These are phyloP conservation scores for Capsaspora owczarzaki DNA, from an alignment of 78 protist genomes.

Conservation along the genomic window DNA sequence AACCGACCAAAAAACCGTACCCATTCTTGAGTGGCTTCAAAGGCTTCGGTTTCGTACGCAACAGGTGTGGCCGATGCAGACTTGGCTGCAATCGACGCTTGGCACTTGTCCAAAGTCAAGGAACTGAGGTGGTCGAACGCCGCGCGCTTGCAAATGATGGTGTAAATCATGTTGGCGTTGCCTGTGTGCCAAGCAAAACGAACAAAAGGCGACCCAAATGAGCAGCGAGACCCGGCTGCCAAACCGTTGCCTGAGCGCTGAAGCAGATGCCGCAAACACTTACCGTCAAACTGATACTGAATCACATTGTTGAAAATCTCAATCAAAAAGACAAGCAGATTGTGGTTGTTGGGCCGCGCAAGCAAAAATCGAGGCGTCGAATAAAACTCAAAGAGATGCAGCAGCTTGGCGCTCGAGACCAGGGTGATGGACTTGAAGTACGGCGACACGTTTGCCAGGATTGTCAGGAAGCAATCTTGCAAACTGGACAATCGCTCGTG, in stretches of 20 bases:
- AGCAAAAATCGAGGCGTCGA: background rate
- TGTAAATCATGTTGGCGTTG: background rate
- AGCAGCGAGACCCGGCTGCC: background rate
- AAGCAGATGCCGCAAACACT: too few species aligned
- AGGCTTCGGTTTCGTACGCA: too few species aligned
- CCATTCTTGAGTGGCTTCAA: too few species aligned
- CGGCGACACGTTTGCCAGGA: constrained; percentile 41
- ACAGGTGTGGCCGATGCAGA: too few species aligned
- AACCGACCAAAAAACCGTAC: too few species aligned
- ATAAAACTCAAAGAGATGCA: constrained; percentile 18
- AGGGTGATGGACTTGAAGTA: constrained; percentile 22
- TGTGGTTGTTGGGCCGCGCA: background rate
- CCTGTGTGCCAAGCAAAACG: background rate
- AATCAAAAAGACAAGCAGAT: constrained; percentile 4
- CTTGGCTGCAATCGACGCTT: too few species aligned
- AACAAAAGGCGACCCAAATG: background rate
- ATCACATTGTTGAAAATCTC: constrained; percentile 31
- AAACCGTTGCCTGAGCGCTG: too few species aligned
- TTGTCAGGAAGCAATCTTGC: constrained; percentile 20
- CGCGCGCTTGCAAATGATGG: background rate
- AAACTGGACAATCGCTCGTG: background rate
- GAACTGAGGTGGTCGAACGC: background rate
- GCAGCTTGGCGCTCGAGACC: constrained; percentile 22
- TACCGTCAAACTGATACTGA: constrained; percentile 58
- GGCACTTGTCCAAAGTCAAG: too few species aligned